A percentile compares a stretch with the other conserved stretches of the same genome.
Evolutionary conservation across 148 eudicot genomes (phyloP).

Genomic region (Nepenthes gracilis): DNA sequence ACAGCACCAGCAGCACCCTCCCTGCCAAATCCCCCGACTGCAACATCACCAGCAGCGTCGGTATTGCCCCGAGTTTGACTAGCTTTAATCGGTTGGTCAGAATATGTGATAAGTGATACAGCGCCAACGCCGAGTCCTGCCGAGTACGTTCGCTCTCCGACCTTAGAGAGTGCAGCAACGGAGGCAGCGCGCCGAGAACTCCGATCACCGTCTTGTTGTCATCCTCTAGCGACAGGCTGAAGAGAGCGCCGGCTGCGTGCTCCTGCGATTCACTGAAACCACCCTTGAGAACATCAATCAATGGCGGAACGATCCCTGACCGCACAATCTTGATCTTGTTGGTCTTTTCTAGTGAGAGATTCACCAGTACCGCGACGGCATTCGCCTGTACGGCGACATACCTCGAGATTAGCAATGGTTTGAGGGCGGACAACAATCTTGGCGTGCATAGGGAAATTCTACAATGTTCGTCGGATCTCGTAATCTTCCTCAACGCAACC

Average conservation of each 20-base stretch:
- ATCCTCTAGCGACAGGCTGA: conserved; percentile 70
- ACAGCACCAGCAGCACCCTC: conserved; percentile 48
- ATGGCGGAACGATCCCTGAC: conserved; percentile 56
- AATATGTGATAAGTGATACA: conserved; percentile 52
- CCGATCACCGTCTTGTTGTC: conserved; percentile 80
- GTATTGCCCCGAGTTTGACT: conserved; percentile 59
- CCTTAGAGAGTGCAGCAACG: conserved; percentile 57
- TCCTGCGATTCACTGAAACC: conserved; percentile 56
- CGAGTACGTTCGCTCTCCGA: conserved; percentile 62
- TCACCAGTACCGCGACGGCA: conserved; percentile 70
- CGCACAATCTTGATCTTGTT: conserved; percentile 72
- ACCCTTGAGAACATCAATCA: conserved; percentile 51
- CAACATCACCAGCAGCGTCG: conserved; percentile 40
- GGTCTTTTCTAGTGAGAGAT: conserved; percentile 54
- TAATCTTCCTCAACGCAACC: conserved; percentile 32
- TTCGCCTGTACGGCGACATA: conserved; percentile 49
- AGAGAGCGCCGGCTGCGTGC: conserved; percentile 78
- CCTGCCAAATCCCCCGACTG: conserved; percentile 35
- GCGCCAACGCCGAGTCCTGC: conserved; percentile 67
- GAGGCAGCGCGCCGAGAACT: conserved; percentile 70
- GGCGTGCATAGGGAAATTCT: conserved; percentile 48
- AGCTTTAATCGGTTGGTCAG: conserved; percentile 68
- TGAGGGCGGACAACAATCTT: conserved; percentile 27
- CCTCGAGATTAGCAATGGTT: conserved; percentile 30
- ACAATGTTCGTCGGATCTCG: conserved; percentile 42